Conservation (phyloP, 2,329 filamentous ascomycete species). For the Curvularia spicifera region DNA sequence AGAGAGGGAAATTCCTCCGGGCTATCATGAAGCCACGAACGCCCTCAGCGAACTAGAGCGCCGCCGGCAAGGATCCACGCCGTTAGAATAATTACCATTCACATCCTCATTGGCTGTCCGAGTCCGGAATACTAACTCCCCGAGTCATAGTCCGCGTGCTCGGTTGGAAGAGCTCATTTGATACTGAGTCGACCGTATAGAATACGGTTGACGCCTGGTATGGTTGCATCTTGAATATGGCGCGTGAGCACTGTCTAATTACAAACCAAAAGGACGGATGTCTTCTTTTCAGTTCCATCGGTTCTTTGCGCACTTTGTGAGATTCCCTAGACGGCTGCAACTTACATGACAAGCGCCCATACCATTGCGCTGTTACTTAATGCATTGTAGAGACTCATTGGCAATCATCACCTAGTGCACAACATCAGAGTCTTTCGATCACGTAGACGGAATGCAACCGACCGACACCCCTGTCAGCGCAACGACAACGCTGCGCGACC, state of each 20-base stretch:
- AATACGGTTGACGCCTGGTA: background rate
- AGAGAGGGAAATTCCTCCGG: background rate
- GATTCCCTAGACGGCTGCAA: background rate
- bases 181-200: background rate
- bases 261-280: background rate
- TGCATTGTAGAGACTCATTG: background rate
- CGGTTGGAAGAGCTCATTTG: background rate
- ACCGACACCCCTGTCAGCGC: constrained; percentile 3
- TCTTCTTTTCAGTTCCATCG: background rate
- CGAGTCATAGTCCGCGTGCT: background rate
- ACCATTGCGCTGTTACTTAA: background rate
- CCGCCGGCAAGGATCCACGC: too few species aligned
- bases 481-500: constrained; percentile 6
- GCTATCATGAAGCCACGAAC: background rate
- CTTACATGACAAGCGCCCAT: background rate
- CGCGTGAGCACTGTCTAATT: background rate
- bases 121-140: background rate
- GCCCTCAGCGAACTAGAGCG: constrained; percentile 2
- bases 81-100: background rate
- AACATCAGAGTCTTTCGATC: background rate
- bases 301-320: background rate
- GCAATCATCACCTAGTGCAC: background rate
- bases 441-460: constrained; percentile 14
- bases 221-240: background rate
- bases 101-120: background rate